Evolutionary conservation across 148 eudicot species (phyloP), one percentile per base, ranked within the genome.

Genomic region (Agrostemma githago): DNA sequence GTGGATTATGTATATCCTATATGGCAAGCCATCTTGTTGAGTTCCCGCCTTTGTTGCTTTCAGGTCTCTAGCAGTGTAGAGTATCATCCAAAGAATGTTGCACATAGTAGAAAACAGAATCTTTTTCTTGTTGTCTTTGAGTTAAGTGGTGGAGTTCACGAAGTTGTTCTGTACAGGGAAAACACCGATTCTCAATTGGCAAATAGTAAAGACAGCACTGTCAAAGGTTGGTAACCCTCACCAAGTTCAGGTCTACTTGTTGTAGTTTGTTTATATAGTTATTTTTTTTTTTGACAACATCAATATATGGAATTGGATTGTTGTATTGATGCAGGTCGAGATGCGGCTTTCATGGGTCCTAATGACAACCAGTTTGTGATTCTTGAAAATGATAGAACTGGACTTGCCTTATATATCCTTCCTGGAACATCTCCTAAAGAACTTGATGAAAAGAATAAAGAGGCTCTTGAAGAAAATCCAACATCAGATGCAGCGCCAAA

Each of bases 281-380:
- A 26, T 51, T 51, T 51, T 51, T 51, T 12, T 51, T 51, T 51
- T 12, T 51, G 15, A 12, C 53, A 2, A 51, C 16, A 11, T 15
- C 14, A 4, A 51, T 9, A 15, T 51, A 10, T 10, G 56, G 56
- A 51, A 51, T 51, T 8, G 56, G 3, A 51, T 51, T 51, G 56
- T 46, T 68, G 59, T 66, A 59, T 57, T 68, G 46, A 65, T 83
- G 39, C 78, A 95, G 98, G 98, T 80, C 83, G 79, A 83, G 98
- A 92, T 85, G 98, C 96, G 66, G 98, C 98, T 69, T 95, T 95
- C 76, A 83, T 92, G 73, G 97, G 98, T 21, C 84, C 89, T 39
- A 88, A 87, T 76, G 97, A 95, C 41, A 88, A 79, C 75, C 98
- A 95, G 71, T 90, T 88, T 80, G 96, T 84, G n/a, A 82, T 95